Evolutionary conservation across 2,329 filamentous ascomycete genomes (phyloP).

Genomic region (Arthrobotrys conoides): DNA sequence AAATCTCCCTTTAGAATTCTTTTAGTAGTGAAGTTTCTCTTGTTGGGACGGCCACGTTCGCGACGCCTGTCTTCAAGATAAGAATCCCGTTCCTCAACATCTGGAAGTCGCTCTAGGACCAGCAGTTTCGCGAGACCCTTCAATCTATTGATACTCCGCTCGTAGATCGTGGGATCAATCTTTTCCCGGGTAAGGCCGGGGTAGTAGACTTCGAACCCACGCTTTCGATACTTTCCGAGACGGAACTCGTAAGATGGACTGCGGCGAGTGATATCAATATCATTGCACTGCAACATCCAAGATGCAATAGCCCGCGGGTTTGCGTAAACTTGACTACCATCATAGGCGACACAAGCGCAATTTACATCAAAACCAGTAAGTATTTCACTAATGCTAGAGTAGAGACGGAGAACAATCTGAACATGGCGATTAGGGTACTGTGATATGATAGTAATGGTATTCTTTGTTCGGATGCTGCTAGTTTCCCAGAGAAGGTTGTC

Average conservation of each 20-base stretch:
- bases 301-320: conserved; percentile 82
- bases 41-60: conserved; percentile 78
- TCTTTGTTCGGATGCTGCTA: conserved; percentile 86
- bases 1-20: conserved; percentile 79
- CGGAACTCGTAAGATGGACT: conserved; percentile 91
- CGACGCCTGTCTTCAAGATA: conserved; percentile 79
- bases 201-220: conserved; percentile 89
- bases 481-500: conserved; percentile 86
- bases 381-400: conserved; percentile 86
- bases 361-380: conserved; percentile 91
- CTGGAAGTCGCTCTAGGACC: conserved; percentile 83
- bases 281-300: conserved; percentile 86
- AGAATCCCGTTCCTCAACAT: conserved; percentile 75
- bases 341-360: conserved; percentile 82
- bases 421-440: conserved; percentile 87
- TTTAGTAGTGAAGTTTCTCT: neutral
- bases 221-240: conserved; percentile 85
- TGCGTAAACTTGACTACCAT: conserved; percentile 84
- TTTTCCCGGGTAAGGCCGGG: conserved; percentile 79
- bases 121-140: conserved; percentile 83
- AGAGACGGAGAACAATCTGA: conserved; percentile 85
- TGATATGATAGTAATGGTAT: conserved; percentile 86
- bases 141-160: conserved; percentile 82
- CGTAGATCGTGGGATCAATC: conserved; percentile 88
- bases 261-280: conserved; percentile 81